Evolutionary conservation across 2,329 filamentous ascomycete species (phyloP).

Genomic region (Xylariales sp.): DNA sequence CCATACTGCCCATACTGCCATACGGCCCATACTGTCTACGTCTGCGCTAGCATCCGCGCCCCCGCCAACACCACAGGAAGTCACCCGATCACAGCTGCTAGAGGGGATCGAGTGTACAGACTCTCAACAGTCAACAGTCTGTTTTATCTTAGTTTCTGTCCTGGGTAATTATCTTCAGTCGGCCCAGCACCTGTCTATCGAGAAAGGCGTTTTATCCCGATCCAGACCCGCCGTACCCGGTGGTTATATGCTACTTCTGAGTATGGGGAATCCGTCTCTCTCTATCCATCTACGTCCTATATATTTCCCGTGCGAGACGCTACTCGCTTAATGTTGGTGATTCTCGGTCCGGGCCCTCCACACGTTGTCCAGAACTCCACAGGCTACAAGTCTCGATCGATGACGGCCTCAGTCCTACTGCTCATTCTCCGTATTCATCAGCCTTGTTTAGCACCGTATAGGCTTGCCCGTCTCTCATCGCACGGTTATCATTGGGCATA

Average conservation of each 20-base stretch:
- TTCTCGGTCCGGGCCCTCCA: slow-evolving; percentile 4
- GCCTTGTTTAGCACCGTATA: slow-evolving; percentile 21
- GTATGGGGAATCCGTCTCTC: slow-evolving; percentile 11
- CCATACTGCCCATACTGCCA: no score
- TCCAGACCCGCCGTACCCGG: slow-evolving; percentile 21
- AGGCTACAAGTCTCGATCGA: slow-evolving; percentile 21
- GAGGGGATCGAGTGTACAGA: slow-evolving; percentile 3
- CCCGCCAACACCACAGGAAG: slow-evolving; percentile 26
- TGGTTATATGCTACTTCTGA: slow-evolving; percentile 8
- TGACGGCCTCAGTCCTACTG: slow-evolving; percentile 14
- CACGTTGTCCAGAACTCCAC: slow-evolving; percentile 12
- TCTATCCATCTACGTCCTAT: slow-evolving; percentile 4
- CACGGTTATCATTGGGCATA: not conserved
- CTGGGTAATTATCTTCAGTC: slow-evolving; percentile 16
- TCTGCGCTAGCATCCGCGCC: slow-evolving; percentile 8
- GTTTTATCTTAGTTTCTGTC: slow-evolving; percentile 10
- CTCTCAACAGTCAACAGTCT: slow-evolving; percentile 11
- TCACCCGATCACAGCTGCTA: slow-evolving; percentile 31
- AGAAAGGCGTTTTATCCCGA: slow-evolving; percentile 19
- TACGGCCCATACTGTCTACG: not conserved
- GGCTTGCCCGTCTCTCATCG: slow-evolving; percentile 8
- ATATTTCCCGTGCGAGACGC: slow-evolving; percentile 6
- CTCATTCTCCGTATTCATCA: slow-evolving; percentile 23
- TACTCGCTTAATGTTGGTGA: slow-evolving; percentile 9
- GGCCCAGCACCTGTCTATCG: slow-evolving; percentile 14